Conservation (phyloP, 768 basidiomycete species). For the Gloeostereum incarnatum region DNA sequence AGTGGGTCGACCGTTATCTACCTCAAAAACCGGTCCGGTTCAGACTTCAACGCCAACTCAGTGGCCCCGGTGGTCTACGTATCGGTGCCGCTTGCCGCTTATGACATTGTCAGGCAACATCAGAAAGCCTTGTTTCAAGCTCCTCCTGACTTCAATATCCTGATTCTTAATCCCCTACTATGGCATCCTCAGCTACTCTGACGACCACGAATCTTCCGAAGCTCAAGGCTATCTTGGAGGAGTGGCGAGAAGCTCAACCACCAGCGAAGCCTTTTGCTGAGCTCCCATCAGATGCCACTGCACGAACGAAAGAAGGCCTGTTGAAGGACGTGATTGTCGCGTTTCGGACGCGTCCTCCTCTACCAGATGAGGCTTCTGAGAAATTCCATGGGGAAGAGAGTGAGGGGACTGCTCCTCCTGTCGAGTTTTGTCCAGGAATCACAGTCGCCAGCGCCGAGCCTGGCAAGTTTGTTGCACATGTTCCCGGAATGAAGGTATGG, state of each 20-base stretch:
- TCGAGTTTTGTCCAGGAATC: conserved; percentile 20
- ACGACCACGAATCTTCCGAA: conserved; percentile 19
- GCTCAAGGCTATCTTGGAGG: conserved; percentile 15
- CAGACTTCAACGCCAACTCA: too few species aligned
- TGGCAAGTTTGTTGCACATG: conserved; percentile 21
- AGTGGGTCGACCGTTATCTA: too few species aligned
- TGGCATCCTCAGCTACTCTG: conserved; percentile 20
- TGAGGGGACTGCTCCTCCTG: conserved; percentile 7
- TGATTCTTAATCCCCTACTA: too few species aligned
- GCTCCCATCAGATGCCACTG: conserved; percentile 7
- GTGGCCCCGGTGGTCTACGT: too few species aligned
- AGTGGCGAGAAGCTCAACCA: conserved; percentile 17
- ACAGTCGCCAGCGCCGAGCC: conserved; percentile 19
- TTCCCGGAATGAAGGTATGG: conserved; percentile 23
- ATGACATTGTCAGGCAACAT: too few species aligned
- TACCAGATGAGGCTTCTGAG: conserved; percentile 18
- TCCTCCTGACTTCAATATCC: too few species aligned
- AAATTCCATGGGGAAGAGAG: conserved; percentile 13
- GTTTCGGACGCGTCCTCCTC: conserved; percentile 24
- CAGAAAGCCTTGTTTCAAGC: too few species aligned
- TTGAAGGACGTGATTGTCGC: conserved; percentile 24
- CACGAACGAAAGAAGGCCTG: conserved; percentile 5
- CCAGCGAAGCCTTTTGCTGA: conserved; percentile 11
- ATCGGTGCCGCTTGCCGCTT: too few species aligned
- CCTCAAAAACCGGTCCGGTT: too few species aligned